A percentile compares a stretch with the other conserved stretches of the same genome.
Evolutionary conservation across 805 yeast genomes (phyloP).

Genomic region (Wickerhamiella australiensis): DNA sequence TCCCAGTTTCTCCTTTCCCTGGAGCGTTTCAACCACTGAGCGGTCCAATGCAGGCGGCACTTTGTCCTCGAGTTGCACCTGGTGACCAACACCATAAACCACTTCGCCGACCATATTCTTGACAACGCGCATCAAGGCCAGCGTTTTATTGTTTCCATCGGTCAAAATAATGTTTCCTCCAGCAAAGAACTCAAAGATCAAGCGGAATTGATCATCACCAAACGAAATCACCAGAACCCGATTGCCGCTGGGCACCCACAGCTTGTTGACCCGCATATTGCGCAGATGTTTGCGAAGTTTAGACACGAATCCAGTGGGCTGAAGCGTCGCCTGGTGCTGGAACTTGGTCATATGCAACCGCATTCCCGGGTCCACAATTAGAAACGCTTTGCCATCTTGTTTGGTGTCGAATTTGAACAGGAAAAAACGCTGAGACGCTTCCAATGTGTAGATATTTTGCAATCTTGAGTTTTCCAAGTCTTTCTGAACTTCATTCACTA

Average conservation of each 20-base stretch:
- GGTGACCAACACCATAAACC: constrained; percentile 60
- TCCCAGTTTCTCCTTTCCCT: constrained; percentile 33
- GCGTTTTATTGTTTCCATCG: constrained; percentile 53
- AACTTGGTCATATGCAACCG: constrained; percentile 67
- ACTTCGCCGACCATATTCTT: constrained; percentile 24
- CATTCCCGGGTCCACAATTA: constrained; percentile 79
- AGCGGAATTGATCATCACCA: constrained; percentile 62
- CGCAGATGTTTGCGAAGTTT: constrained; percentile 80
- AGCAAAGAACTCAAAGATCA: constrained; percentile 85
- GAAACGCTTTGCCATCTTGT: constrained; percentile 45
- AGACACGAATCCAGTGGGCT: constrained; percentile 75
- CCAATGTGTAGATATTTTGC: constrained; percentile 74
- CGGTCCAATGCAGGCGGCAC: constrained; percentile 43
- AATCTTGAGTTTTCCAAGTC: constrained; percentile 54
- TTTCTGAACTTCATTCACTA: constrained; percentile 51
- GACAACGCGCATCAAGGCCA: constrained; percentile 68
- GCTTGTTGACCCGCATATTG: constrained; percentile 58
- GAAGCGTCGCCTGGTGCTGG: constrained; percentile 65
- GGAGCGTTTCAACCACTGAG: constrained; percentile 22
- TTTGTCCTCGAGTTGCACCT: constrained; percentile 20
- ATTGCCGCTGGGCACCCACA: constrained; percentile 67
- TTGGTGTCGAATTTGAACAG: constrained; percentile 16
- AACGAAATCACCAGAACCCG: constrained; percentile 75
- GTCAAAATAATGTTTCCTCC: constrained; percentile 82
- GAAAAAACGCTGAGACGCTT: constrained; percentile 50